Percentiles rank a stretch among this genome's conserved stretches.
phyloP scores from a whole-genome alignment of 1,139 yeast genomes.

The Meyerozyma smithsonii region DNA sequence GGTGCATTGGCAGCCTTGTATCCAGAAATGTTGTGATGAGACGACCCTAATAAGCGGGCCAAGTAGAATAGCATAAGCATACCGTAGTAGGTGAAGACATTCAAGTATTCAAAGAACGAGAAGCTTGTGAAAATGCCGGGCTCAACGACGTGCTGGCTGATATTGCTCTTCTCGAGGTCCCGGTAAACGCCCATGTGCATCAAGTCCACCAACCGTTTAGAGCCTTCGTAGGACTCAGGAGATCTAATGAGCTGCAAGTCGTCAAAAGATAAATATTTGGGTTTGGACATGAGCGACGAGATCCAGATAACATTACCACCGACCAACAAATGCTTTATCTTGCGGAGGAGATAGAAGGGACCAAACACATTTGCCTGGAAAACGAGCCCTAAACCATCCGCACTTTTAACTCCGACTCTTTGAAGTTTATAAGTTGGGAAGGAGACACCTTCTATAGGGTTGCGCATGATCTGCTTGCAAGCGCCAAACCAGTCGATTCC shows the following conservation, averaged over 20 bases:
- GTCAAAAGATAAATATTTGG: constrained; percentile 61
- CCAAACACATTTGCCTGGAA: constrained; percentile 96
- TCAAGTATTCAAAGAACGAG: constrained; percentile 72
- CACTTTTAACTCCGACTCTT: constrained; percentile 63
- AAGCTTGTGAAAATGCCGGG: constrained; percentile 93
- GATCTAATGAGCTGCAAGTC: constrained; percentile 70
- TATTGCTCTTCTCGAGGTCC: constrained; percentile 42
- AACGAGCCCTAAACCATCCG: constrained; percentile 76
- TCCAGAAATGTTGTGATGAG: constrained; percentile 85
- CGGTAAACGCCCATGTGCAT: constrained; percentile 69
- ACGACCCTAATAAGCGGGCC: constrained; percentile 80
- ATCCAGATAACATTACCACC: constrained; percentile 80
- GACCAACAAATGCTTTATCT: constrained; percentile 47
- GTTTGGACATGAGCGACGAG: constrained; percentile 73
- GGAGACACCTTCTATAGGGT: constrained; percentile 79
- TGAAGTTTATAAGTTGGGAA: constrained; percentile 83
- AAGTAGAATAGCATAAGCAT: constrained; percentile 80
- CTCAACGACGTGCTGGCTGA: constrained; percentile 74
- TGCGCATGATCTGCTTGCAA: constrained; percentile 51
- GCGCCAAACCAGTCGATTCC: constrained; percentile 89
- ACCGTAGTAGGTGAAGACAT: constrained; percentile 73
- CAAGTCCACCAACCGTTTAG: constrained; percentile 82
- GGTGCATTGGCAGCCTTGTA: constrained; percentile 89
- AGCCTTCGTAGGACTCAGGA: constrained; percentile 80
- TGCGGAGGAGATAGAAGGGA: constrained; percentile 78